Evolutionary conservation across 2,329 filamentous ascomycete species (phyloP), one percentile per base, ranked within the genome.

Genomic region (Venturia effusa): DNA sequence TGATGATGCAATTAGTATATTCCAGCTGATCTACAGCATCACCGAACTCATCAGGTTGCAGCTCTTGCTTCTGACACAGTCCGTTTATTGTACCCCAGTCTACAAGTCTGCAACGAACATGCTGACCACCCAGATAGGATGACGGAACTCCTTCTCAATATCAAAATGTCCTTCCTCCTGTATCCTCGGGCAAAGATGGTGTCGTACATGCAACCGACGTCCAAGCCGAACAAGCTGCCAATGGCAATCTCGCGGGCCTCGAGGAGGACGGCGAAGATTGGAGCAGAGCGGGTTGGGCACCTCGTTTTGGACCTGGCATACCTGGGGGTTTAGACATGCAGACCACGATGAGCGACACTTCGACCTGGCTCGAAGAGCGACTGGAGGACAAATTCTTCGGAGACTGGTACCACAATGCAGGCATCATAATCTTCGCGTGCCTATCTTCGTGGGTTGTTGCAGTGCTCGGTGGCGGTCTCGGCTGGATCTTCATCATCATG

Each of bases 371-470:
- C 30, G 95, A 99, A 73, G 83, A 86, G 66, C 88, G 87, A 74
- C 77, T 99, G 41, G 86, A 93, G 51, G 92, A 97, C 73, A 90
- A 90, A 72, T 90, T 95, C 74, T 99, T 89, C 74, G 94, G 94
- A 73, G 92, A 97, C 74, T 99, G 94, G 94, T 99, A 97, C 75
- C 92, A 99, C 76, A 99, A 99, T 75, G 87, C 92, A 2, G 94
- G 81, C n/a, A 79, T 99, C 66, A 97, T 99, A 72, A 82, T 93
- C 68, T 97, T 99, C 72, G 91, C 93, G 61, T 97, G 92, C 73
- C 80, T 99, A 62, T 80, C 85, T 37, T 96, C 93, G 27, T 99
- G 93, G 92, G 81, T 96, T 4, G 82, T 97, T 43, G 93, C 92
- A 37, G 81, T 93, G 24, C 80, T 99, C 11, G 94, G 95, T 54